A percentile compares a stretch with the other conserved stretches of the same genome.
These are phyloP conservation scores for Alternaria arborescens DNA, from an alignment of 2,329 filamentous ascomycete genomes.

Conservation along the genomic window DNA sequence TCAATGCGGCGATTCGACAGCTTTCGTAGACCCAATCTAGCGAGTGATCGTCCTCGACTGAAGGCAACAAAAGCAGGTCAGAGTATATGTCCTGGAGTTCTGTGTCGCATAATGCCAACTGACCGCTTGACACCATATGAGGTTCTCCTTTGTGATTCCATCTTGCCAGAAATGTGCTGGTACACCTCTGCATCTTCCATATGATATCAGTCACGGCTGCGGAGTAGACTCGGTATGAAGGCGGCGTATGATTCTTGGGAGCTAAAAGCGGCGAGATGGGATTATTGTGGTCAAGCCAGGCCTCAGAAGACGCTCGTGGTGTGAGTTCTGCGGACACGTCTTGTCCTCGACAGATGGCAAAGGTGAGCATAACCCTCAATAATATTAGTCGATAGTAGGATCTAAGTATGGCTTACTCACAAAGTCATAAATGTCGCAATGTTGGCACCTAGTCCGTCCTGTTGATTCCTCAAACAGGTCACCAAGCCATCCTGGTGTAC, in stretches of 20 bases:
- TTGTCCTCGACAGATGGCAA: slow-evolving; percentile 33
- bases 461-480: slow-evolving; percentile 35
- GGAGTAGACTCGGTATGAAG: slow-evolving; percentile 31
- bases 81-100: slow-evolving; percentile 38
- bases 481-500: slow-evolving; percentile 41
- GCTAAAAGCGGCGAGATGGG: slow-evolving; percentile 38
- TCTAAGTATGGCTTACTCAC: slow-evolving; percentile 27
- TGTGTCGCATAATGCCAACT: slow-evolving; percentile 30
- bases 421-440: slow-evolving; percentile 39
- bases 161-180: slow-evolving; percentile 28
- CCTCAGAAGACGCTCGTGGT: slow-evolving; percentile 16
- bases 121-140: slow-evolving; percentile 13
- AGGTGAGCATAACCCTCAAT: slow-evolving; percentile 35
- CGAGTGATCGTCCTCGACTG: slow-evolving; percentile 17
- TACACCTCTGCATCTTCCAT: slow-evolving; percentile 38
- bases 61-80: slow-evolving; percentile 26
- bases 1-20: slow-evolving; percentile 41
- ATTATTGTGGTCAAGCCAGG: slow-evolving; percentile 3
- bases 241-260: slow-evolving; percentile 26
- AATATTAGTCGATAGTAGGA: not conserved
- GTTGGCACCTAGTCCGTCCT: slow-evolving; percentile 28
- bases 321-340: slow-evolving; percentile 27
- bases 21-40: slow-evolving; percentile 46
- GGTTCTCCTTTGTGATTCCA: slow-evolving; percentile 26
- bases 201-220: slow-evolving; percentile 33